Conservation (phyloP, 2,329 filamentous ascomycete species). For the Fusarium musae region DNA sequence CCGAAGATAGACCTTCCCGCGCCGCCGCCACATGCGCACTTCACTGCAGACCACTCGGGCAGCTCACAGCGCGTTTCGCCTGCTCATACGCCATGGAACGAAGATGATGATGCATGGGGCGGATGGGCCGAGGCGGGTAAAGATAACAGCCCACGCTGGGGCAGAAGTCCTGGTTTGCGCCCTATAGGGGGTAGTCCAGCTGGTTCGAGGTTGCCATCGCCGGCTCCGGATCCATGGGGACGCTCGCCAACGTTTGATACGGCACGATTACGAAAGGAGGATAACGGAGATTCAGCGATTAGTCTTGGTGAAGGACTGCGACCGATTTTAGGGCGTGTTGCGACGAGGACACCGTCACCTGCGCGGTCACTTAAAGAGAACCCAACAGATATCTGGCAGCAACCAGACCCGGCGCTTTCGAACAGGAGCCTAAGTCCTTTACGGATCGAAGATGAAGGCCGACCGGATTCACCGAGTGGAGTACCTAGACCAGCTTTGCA, state of each 20-base stretch:
- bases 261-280: slow-evolving; percentile 28
- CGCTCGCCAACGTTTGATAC: slow-evolving; percentile 33
- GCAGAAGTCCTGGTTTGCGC: slow-evolving; percentile 48
- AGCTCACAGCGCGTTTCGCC: slow-evolving; percentile 42
- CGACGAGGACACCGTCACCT: slow-evolving; percentile 26
- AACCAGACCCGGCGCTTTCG: slow-evolving; percentile 11
- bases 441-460: slow-evolving; percentile 19
- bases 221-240: slow-evolving; percentile 44
- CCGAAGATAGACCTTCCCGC: slow-evolving; percentile 52
- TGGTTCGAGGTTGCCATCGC: slow-evolving; percentile 44
- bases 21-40: slow-evolving; percentile 48
- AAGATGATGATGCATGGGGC: slow-evolving; percentile 51
- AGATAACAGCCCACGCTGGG: slow-evolving; percentile 46
- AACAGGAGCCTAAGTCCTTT: slow-evolving; percentile 20
- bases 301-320: slow-evolving; percentile 41
- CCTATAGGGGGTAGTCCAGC: slow-evolving; percentile 43
- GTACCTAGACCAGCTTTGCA: slow-evolving; percentile 31
- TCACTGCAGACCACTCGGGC: slow-evolving; percentile 41
- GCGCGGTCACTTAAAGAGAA: slow-evolving; percentile 23
- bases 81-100: slow-evolving; percentile 46
- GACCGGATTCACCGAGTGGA: slow-evolving; percentile 34
- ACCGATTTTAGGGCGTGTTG: slow-evolving; percentile 13
- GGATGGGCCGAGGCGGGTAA: slow-evolving; percentile 49
- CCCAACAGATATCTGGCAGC: slow-evolving; percentile 35
- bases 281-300: slow-evolving; percentile 47